Evolutionary conservation across 148 eudicot genomes (phyloP), one percentile per base, ranked within the genome.

Genomic region (Vaccinium corymbosum): DNA sequence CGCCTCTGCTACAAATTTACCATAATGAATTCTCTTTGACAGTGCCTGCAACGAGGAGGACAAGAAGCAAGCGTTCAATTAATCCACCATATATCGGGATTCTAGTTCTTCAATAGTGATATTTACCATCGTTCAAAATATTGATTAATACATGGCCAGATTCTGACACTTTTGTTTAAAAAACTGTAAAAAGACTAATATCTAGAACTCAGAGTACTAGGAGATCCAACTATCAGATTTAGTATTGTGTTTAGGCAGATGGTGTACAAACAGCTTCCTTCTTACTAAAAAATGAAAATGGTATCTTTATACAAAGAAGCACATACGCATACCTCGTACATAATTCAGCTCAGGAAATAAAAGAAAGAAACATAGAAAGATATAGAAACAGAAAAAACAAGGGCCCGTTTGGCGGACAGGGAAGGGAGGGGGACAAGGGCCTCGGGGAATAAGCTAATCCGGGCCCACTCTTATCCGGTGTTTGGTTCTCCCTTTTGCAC

Each of bases 1-100:
- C 72, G 94, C 95, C 74, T 93, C 95, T 61, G 93, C 95, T 29
- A 93, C 95, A 87, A 88, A 93, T 90, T 93, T 93, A 49, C 95
- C 95, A 61, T 91, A 93, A 74, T 93, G 95, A 82, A 93, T 91
- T 86, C 95, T 86, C 84, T 93, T 93, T 4, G 95, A 93, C 15
- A 93, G 95, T 61, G 92, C 90, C 95, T 93, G 89, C 86, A 82
- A 73, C 61, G 15, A 76, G 50, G 32, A 72, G 35, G 13, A 42
- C 46, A 42, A 79, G 71, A 79, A 71, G 38, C 2, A 25, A 53
- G 38, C 83, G 14, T 3, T 38, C 53, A 42, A 27, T 76, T 70
- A 49, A 48, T 20, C 59, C 38, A 61, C 53, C 25, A 42, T 42
- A 4, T 42, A 42, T 42, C 46, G 38, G 38, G 38, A 68, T 32